Percentiles rank a stretch among this genome's conserved stretches.
These are phyloP conservation scores for Syncephalis fuscata DNA, from an alignment of 371 early-diverging fungal species.

Conservation along the genomic window DNA sequence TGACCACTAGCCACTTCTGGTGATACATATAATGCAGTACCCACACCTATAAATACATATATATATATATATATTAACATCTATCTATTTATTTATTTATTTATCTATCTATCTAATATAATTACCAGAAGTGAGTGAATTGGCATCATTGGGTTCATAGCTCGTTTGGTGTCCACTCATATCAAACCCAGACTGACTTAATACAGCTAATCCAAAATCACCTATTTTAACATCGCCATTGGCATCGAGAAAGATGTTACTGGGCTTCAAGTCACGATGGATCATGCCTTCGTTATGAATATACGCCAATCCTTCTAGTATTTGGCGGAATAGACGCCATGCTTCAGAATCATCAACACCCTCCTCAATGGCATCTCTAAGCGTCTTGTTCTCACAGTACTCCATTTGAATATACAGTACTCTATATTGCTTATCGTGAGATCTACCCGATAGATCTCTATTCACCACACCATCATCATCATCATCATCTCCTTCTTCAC, in stretches of 20 bases:
- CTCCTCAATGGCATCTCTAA: slow-evolving; percentile 72
- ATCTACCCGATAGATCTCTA: not conserved
- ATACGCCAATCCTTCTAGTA: slow-evolving; percentile 43
- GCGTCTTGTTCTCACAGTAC: slow-evolving; percentile 87
- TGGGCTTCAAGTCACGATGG: slow-evolving; percentile 96
- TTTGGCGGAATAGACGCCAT: slow-evolving; percentile 34
- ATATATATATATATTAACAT: not conserved
- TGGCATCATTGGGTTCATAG: slow-evolving; percentile 2
- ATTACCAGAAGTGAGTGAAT: slow-evolving; percentile 9
- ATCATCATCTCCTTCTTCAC: not conserved
- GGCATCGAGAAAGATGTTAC: slow-evolving; percentile 86
- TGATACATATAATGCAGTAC: slow-evolving; percentile 87
- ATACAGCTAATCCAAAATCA: slow-evolving; percentile 88
- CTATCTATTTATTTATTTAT: not conserved
- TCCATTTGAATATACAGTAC: slow-evolving; percentile 95
- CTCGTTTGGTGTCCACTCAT: not conserved
- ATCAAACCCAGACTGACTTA: slow-evolving; percentile 5
- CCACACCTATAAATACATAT: slow-evolving; percentile 36
- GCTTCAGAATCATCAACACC: slow-evolving; percentile 53
- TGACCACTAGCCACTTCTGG: slow-evolving; percentile 49
- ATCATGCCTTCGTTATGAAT: slow-evolving; percentile 83
- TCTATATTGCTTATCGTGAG: slow-evolving; percentile 17
- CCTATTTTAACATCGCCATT: slow-evolving; percentile 91
- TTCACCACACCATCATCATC: no score
- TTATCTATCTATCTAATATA: no score